Evolutionary conservation across 306 rosid species (phyloP), one percentile per base, ranked within the genome.

Genomic region (Lablab purpureus): DNA sequence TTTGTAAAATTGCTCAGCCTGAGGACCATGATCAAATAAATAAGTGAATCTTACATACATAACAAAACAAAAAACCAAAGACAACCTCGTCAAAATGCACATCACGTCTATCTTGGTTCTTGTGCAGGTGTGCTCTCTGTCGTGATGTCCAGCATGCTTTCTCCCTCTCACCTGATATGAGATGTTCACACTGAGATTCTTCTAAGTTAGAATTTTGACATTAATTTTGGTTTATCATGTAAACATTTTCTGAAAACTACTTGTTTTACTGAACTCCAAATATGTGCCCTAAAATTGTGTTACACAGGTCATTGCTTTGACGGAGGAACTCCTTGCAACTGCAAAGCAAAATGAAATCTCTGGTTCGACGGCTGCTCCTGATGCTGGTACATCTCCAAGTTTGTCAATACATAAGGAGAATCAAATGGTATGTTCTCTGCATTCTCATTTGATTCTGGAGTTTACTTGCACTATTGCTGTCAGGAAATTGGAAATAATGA

Each of bases 111-210:
- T 93, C 91, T 90, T 91, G 91, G 78, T 95, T 94, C 84, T 54
- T 90, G 73, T 92, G 99, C 99, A 93, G 99, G 98, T 91, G 80
- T 88, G 92, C 94, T 87, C 73, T 87, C 79, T 85, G 78, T 87
- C 86, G 68, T 85, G 93, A 84, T 92, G 91, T 86, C 91, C 88
- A 80, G 90, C 87, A 86, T 86, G 96, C 88, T 83, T 88, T 87
- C 88, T 80, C 76, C 88, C 86, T 67, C 86, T 76, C 89, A 84
- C 91, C 87, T 88, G 91, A 91, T 85, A 75, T 89, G 91, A 58
- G 90, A 92, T 87, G 90, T 91, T 89, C 89, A 82, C 82, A 73
- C 86, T 84, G 87, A 91, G 89, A 85, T 85, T 92, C 89, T 84
- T 91, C 89, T 89, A 85, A 85, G 94, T 90, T 95, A 77, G 81